Evolutionary conservation across 139 green algal species (phyloP).

Genomic region (Mychonastes homosphaera): DNA sequence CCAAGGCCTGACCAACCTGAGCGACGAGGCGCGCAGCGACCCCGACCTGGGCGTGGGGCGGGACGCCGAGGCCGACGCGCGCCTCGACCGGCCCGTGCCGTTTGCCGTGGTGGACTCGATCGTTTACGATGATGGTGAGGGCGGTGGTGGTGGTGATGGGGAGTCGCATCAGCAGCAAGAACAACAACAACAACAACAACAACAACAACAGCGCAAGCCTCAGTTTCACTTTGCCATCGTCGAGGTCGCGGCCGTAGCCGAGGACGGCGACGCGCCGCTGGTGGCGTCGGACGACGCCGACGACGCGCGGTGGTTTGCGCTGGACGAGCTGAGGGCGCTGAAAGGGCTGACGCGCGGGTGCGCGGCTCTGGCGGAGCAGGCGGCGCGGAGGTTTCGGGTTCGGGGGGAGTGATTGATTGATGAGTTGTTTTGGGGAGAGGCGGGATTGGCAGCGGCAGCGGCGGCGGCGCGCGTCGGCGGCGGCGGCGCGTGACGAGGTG

Average conservation of each 20-base stretch:
- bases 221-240: slow-evolving; percentile 38
- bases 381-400: not conserved
- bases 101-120: slow-evolving; percentile 46
- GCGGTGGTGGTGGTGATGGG: slow-evolving; percentile 1
- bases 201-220: too few species aligned
- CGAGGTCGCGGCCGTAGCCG: slow-evolving; percentile 24
- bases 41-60: not conserved
- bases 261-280: slow-evolving; percentile 1
- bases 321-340: slow-evolving; percentile 8
- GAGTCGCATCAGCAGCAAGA: too few species aligned
- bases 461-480: too few species aligned
- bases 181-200: too few species aligned
- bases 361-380: slow-evolving; percentile 9
- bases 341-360: slow-evolving; percentile 5
- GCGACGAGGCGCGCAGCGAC: not conserved
- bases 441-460: too few species aligned
- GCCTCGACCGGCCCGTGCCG: slow-evolving; percentile 26
- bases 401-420: too few species aligned
- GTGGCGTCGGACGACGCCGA: slow-evolving; percentile 22
- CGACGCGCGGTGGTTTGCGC: slow-evolving; percentile 21
- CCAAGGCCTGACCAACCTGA: not conserved
- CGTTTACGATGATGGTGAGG: not conserved
- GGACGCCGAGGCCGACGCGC: not conserved
- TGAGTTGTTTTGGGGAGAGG: too few species aligned
- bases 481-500: too few species aligned